These are phyloP conservation scores for Scedosporium dehoogii DNA, from an alignment of 2,329 filamentous ascomycete species.

Conservation along the genomic window DNA sequence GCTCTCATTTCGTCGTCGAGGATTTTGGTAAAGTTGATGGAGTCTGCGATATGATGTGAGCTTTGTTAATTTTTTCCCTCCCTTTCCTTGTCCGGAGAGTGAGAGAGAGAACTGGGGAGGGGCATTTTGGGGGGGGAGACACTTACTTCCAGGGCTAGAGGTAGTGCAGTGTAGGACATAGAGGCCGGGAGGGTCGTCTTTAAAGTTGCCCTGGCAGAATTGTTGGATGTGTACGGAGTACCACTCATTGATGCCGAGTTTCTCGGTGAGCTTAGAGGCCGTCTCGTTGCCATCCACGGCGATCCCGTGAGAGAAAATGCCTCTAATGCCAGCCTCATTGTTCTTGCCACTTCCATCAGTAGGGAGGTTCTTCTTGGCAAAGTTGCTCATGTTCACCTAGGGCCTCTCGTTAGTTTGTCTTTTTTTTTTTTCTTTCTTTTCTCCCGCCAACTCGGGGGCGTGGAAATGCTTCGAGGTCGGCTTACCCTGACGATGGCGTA, in stretches of 20 bases:
- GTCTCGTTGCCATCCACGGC: constrained; percentile 29
- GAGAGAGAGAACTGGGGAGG: too few species aligned
- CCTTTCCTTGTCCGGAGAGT: background rate
- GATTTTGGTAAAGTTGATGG: constrained; percentile 35
- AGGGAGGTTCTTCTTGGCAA: constrained; percentile 25
- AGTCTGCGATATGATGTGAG: constrained; percentile 12
- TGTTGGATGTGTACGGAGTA: constrained; percentile 41
- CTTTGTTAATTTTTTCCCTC: background rate
- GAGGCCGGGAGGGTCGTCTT: constrained; percentile 28
- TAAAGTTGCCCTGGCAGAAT: constrained; percentile 34
- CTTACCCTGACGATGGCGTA: constrained; percentile 29
- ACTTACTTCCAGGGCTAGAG: constrained; percentile 12
- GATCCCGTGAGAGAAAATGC: constrained; percentile 14
- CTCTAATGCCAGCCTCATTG: constrained; percentile 16
- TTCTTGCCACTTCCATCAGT: constrained; percentile 12
- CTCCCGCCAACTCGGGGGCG: background rate
- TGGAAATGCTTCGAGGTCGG: background rate
- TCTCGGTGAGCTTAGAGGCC: constrained; percentile 28
- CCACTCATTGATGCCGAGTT: constrained; percentile 39
- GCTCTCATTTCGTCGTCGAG: constrained; percentile 34
- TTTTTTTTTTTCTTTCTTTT: background rate
- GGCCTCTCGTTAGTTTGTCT: background rate
- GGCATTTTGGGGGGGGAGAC: too few species aligned
- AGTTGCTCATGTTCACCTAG: constrained; percentile 27
- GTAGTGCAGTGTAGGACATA: constrained; percentile 36